A percentile compares a stretch with the other conserved stretches of the same genome.
Evolutionary conservation across 768 basidiomycete species (phyloP).

Genomic region (Agrocybe chaxingu): DNA sequence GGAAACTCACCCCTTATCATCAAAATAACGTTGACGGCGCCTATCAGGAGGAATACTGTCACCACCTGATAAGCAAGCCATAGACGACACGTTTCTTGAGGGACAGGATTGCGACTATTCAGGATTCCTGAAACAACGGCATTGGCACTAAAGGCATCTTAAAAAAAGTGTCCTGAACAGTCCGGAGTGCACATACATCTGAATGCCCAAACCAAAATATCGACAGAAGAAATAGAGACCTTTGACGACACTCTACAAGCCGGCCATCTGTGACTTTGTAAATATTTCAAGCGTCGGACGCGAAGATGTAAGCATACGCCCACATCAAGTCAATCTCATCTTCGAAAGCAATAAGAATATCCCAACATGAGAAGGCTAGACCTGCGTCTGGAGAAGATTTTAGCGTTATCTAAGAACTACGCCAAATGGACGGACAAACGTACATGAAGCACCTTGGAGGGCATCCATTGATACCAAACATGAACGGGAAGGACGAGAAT

Average conservation of each 20-base stretch:
- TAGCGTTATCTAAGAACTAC: neutral
- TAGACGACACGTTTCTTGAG: conserved; percentile 6
- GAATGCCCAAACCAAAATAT: conserved; percentile 15
- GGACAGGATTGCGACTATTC: conserved; percentile 10
- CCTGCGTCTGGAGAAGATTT: conserved; percentile 9
- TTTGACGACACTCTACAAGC: conserved; percentile 12
- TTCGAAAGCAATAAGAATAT: conserved; percentile 11
- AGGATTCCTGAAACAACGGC: conserved; percentile 6
- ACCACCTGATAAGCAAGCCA: conserved; percentile 15
- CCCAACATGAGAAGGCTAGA: conserved; percentile 10
- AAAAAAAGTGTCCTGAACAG: neutral
- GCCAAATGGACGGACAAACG: conserved; percentile 1
- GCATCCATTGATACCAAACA: conserved; percentile 9
- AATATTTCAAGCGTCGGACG: neutral
- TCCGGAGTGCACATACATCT: conserved; percentile 6
- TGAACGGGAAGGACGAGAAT: neutral
- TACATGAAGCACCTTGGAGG: conserved; percentile 15
- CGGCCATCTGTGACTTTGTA: neutral
- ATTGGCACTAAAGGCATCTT: conserved; percentile 6
- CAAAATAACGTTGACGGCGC: conserved; percentile 12
- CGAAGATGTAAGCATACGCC: conserved; percentile 4
- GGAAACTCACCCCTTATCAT: conserved; percentile 12
- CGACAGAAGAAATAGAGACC: conserved; percentile 16
- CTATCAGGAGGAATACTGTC: conserved; percentile 10
- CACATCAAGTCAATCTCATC: conserved; percentile 16